Conservation (phyloP, 1,284 basidiomycete genomes). For the Ceraceosorus bombacis region DNA sequence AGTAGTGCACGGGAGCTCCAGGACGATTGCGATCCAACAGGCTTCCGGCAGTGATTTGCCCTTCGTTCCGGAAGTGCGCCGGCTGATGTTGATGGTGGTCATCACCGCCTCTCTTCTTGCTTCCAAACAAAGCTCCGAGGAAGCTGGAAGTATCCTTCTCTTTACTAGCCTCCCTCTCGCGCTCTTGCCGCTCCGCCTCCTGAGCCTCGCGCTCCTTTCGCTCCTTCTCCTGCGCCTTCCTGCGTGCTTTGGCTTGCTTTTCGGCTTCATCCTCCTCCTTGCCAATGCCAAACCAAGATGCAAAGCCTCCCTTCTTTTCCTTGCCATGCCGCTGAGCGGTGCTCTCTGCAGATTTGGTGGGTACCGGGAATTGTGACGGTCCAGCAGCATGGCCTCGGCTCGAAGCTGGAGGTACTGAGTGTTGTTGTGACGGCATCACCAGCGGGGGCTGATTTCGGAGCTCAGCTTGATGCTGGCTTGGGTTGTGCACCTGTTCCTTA, state of each 20-base stretch:
- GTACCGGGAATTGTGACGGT: neutral
- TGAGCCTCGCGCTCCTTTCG: conserved; percentile 31
- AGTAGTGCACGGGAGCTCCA: conserved; percentile 52
- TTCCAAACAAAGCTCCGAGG: conserved; percentile 38
- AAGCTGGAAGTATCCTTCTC: conserved; percentile 39
- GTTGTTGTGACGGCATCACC: conserved; percentile 10
- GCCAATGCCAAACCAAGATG: conserved; percentile 43
- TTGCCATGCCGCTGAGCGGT: neutral
- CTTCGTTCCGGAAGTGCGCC: conserved; percentile 4
- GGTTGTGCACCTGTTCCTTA: neutral
- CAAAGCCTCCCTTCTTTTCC: conserved; percentile 38
- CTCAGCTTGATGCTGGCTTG: conserved; percentile 28
- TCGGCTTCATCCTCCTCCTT: conserved; percentile 42
- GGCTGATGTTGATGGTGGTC: conserved; percentile 14
- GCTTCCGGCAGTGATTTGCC: conserved; percentile 35
- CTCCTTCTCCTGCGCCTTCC: conserved; percentile 24
- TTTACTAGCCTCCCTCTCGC: conserved; percentile 13
- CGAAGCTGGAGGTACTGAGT: neutral
- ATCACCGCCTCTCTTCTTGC: conserved; percentile 27
- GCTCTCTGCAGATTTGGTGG: conserved; percentile 1
- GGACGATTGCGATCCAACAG: conserved; percentile 23
- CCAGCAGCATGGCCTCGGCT: neutral
- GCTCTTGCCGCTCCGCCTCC: conserved; percentile 19
- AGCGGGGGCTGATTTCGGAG: conserved; percentile 13
- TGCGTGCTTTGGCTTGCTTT: conserved; percentile 25